Evolutionary conservation across 31 red algal species (phyloP).

Genomic region (Asparagopsis taxiformis): DNA sequence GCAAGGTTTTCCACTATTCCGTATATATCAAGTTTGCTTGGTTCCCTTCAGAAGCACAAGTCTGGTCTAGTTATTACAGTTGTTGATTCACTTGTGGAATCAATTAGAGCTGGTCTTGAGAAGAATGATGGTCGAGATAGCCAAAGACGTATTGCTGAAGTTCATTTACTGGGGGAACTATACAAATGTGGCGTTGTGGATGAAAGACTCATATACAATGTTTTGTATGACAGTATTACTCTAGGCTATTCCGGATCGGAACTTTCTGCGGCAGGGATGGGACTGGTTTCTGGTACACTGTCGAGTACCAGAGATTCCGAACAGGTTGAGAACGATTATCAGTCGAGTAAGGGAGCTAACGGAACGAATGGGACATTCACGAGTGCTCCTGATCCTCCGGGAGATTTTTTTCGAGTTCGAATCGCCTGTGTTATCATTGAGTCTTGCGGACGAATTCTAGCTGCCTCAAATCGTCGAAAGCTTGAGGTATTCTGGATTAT

Average conservation of each 20-base stretch:
- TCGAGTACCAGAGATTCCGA: not conserved
- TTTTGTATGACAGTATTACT: conserved; percentile 65
- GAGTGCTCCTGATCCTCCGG: conserved; percentile 68
- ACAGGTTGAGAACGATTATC: not conserved
- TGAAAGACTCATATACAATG: conserved; percentile 59
- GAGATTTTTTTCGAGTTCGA: conserved; percentile 85
- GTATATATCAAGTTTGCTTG: conserved; percentile 64
- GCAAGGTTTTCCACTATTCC: conserved; percentile 77
- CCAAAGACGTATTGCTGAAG: conserved; percentile 84
- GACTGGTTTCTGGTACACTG: not conserved
- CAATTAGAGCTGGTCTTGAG: conserved; percentile 78
- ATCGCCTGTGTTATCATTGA: conserved; percentile 70
- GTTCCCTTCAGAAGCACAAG: conserved; percentile 50
- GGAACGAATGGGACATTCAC: conserved; percentile 39
- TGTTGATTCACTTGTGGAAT: conserved; percentile 79
- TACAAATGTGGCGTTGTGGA: conserved; percentile 69
- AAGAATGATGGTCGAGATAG: conserved; percentile 82
- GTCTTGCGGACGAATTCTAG: conserved; percentile 68
- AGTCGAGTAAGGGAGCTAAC: not conserved
- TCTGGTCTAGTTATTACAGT: conserved; percentile 56
- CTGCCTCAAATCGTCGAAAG: conserved; percentile 33
- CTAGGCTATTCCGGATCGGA: conserved; percentile 52
- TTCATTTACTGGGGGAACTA: conserved; percentile 86
- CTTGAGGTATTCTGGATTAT: conserved; percentile 73
- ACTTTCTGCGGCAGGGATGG: not conserved